A percentile compares a stretch with the other conserved stretches of the same genome.
Evolutionary conservation across 805 yeast genomes (phyloP).

Genomic region (Myxozyma monticola): DNA sequence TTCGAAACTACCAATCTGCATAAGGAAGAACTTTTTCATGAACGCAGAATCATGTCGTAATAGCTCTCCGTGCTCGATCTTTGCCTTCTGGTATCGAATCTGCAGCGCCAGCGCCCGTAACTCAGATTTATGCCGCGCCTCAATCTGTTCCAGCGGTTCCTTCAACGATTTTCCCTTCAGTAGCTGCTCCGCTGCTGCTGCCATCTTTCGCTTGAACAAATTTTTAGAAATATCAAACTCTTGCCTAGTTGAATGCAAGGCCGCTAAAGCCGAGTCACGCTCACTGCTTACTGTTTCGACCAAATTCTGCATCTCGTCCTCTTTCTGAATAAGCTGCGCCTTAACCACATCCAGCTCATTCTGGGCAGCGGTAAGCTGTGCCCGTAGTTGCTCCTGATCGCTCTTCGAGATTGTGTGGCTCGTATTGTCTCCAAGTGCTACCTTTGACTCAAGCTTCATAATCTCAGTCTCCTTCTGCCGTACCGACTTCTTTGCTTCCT

Average conservation of each 20-base stretch:
- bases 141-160: neutral
- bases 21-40: constrained; percentile 37
- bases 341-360: constrained; percentile 3
- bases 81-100: constrained; percentile 30
- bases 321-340: neutral
- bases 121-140: constrained; percentile 17
- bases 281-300: constrained; percentile 2
- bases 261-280: constrained; percentile 1
- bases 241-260: neutral
- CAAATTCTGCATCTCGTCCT: neutral
- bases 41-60: constrained; percentile 38
- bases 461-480: constrained; percentile 2
- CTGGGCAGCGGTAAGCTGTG: constrained; percentile 7
- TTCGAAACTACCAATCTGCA: constrained; percentile 36
- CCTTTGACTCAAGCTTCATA: neutral
- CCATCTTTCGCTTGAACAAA: constrained; percentile 8
- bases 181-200: constrained; percentile 3
- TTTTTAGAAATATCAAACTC: constrained; percentile 11
- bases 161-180: neutral
- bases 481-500: constrained; percentile 4
- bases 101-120: constrained; percentile 28
- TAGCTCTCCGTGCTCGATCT: constrained; percentile 27
- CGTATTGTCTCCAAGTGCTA: too few species aligned
- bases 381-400: neutral
- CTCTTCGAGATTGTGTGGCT: too few species aligned